Evolutionary conservation across 129 eudicot species (phyloP), one percentile per base, ranked within the genome.

Genomic region (Silybum marianum): DNA sequence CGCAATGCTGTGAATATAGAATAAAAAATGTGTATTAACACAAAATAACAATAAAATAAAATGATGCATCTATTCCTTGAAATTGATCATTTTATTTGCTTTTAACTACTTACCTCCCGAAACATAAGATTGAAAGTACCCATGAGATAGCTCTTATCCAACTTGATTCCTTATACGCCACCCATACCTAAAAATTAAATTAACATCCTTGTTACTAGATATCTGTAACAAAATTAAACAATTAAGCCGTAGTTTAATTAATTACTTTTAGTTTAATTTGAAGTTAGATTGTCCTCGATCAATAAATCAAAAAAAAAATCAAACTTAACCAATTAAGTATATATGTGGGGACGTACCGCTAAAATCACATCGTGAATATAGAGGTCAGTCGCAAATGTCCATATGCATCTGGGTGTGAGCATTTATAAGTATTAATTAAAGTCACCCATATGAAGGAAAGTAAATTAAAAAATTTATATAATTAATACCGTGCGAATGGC

Each of bases 161-260:
- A 76, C 80, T 87, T 62, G 93, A 46, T 79, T 91, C 96, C 73
- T 91, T 91, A 76, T 87, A 91, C 23, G 85, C 84, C 34, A 91
- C 89, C 96, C 96, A 91, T 23, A 91, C 90, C 96, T 91, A 91
- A 65, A 9, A 89, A 77, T n/a, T 58, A 58, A 58, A n/a, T 58
- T 58, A 58, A 58, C 16, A 54, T 54, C 8, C 22, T n/a, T 54
- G 19, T 48, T 54, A 48, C 19, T 48, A 54, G 22, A 54, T 54
- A 19, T 54, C 22, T 54, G 22, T 48, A 48, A 48, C 19, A 48
- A 48, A 14, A 0, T 13, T 4, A 48, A 46, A 32, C 6, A 32
- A 32, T 32, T 32, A 3, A 14, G 19, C 14, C 19, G 22, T n/a
- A 51, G 7, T 18, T 51, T 51, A 51, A 48, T 14, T 13, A 14